phyloP scores from a whole-genome alignment of 176 grass and related monocot species.

The Avena insularis region DNA sequence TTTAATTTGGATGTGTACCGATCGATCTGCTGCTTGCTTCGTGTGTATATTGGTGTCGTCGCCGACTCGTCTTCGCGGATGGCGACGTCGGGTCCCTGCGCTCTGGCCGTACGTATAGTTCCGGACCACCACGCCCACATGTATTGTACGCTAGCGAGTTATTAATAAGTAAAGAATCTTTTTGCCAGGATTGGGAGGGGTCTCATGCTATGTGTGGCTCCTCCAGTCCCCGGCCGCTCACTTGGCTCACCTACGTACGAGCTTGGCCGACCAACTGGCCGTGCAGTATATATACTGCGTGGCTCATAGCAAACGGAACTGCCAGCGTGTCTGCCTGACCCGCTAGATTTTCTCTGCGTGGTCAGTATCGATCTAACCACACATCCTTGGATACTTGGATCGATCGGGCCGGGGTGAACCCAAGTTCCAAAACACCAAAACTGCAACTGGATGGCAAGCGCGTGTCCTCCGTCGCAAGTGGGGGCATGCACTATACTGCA shows the following conservation, averaged over 20 bases:
- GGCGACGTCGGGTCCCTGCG: not conserved
- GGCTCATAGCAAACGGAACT: not conserved
- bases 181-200: not conserved
- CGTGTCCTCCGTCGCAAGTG: too few relatives aligned
- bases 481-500: too few relatives aligned
- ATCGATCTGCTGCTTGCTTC: not conserved
- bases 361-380: not conserved
- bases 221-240: not conserved
- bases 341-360: not conserved
- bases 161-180: too few relatives aligned
- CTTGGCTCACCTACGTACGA: conserved; percentile 1
- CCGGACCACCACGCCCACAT: too few relatives aligned
- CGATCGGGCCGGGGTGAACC: not conserved
- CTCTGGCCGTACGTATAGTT: not conserved
- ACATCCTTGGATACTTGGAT: too few relatives aligned
- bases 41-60: not conserved
- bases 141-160: too few relatives aligned
- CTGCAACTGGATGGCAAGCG: too few relatives aligned
- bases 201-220: not conserved
- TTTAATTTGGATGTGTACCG: not conserved
- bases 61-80: not conserved
- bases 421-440: too few relatives aligned
- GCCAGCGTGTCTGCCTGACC: not conserved
- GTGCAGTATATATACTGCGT: not conserved
- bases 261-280: not conserved